A percentile compares a stretch with the other conserved stretches of the same genome.
phyloP scores from a whole-genome alignment of 1,139 yeast species.

The Sugiyamaella castrensis region DNA sequence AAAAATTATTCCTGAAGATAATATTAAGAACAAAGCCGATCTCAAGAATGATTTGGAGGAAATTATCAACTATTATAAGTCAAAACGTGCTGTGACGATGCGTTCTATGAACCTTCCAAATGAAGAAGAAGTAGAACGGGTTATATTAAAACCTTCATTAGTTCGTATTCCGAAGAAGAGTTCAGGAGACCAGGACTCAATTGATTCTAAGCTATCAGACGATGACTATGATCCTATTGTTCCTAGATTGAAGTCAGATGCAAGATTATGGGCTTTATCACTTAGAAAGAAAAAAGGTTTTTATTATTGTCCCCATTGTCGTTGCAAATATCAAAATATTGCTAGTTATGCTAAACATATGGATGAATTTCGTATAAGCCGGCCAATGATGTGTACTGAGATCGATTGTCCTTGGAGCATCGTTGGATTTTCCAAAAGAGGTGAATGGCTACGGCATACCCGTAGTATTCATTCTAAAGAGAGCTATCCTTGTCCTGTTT shows the following conservation, averaged over 20 bases:
- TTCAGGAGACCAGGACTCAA: too few species aligned
- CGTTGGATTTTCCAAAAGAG: slow-evolving; percentile 56
- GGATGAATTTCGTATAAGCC: slow-evolving; percentile 42
- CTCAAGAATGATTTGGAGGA: too few species aligned
- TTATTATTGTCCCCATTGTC: slow-evolving; percentile 53
- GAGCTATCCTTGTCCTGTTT: slow-evolving; percentile 38
- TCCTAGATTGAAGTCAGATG: slow-evolving; percentile 1
- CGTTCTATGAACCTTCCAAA: too few species aligned
- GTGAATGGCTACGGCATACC: slow-evolving; percentile 61
- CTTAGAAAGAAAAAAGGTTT: slow-evolving; percentile 43
- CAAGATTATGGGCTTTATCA: slow-evolving; percentile 19
- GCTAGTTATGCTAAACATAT: slow-evolving; percentile 47
- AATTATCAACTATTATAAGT: too few species aligned
- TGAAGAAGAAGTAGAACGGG: too few species aligned
- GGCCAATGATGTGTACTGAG: slow-evolving; percentile 53
- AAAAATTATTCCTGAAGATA: too few species aligned
- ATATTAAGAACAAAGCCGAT: too few species aligned
- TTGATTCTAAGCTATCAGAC: too few species aligned
- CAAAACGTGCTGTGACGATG: too few species aligned
- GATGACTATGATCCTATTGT: not conserved
- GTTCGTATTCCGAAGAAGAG: too few species aligned
- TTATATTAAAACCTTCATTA: too few species aligned
- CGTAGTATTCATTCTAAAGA: slow-evolving; percentile 48
- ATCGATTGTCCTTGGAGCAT: slow-evolving; percentile 58
- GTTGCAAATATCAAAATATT: slow-evolving; percentile 41